Percentiles rank a stretch among this genome's conserved stretches.
Evolutionary conservation across 202 grass and related monocot species (phyloP).

Genomic region (Carex arenaria): DNA sequence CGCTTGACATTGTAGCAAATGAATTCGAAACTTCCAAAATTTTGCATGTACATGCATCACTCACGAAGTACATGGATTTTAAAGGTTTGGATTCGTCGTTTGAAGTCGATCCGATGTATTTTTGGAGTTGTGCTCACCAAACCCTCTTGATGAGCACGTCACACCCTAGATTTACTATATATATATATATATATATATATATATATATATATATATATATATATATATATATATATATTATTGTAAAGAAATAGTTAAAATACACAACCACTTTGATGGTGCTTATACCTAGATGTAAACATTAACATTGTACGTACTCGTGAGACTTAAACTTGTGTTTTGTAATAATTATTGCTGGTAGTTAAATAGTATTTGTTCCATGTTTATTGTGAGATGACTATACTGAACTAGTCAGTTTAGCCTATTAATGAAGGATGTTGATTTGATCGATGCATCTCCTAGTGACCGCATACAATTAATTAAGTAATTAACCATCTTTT

Average conservation of each 20-base stretch:
- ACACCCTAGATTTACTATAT: no score
- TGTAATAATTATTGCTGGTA: constrained; percentile 1
- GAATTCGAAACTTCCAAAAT: no score
- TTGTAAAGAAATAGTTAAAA: not conserved
- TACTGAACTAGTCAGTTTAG: not conserved
- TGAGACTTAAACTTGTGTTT: not conserved
- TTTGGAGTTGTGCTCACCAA: no score
- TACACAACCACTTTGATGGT: not conserved
- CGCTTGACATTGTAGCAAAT: no score
- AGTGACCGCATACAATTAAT: not conserved
- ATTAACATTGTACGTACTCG: not conserved
- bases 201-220: no score
- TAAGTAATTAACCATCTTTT: not conserved
- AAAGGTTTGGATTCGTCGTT: no score
- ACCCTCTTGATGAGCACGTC: no score
- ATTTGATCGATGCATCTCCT: not conserved
- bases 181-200: no score
- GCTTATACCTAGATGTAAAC: not conserved
- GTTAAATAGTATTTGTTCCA: not conserved
- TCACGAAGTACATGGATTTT: no score
- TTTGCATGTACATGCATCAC: no score
- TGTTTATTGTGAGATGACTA: not conserved
- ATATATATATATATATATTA: no score
- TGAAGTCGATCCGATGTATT: no score
- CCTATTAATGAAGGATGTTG: constrained; percentile 10